A percentile compares a stretch with the other conserved stretches of the same genome.
phyloP scores from a whole-genome alignment of 78 protist species.

The Dictyostelium firmibasis region DNA sequence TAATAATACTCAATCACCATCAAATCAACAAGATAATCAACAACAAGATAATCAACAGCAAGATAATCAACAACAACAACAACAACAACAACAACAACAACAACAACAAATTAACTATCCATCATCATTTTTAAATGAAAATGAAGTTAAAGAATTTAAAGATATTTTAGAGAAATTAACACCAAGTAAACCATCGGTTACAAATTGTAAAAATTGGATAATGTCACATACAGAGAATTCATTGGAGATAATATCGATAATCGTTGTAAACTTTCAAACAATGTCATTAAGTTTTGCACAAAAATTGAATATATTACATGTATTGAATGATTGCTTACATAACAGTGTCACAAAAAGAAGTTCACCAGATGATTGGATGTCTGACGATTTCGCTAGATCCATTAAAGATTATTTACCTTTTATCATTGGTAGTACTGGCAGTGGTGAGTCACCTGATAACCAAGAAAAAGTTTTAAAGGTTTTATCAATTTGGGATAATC shows the following conservation, averaged over 20 bases:
- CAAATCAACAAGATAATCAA: background rate
- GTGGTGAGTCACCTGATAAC: conserved; percentile 6
- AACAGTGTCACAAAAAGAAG: background rate
- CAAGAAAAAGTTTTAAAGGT: conserved; percentile 61
- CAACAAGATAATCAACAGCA: conserved; percentile 17
- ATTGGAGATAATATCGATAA: conserved; percentile 62
- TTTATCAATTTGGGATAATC: conserved; percentile 28
- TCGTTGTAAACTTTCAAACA: conserved; percentile 34
- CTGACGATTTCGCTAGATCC: conserved; percentile 35
- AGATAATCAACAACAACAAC: conserved; percentile 11
- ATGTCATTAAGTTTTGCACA: background rate
- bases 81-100: conserved; percentile 21
- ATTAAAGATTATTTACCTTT: conserved; percentile 55
- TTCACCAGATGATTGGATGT: background rate
- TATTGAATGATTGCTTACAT: conserved; percentile 41
- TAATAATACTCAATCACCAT: background rate
- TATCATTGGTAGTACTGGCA: conserved; percentile 17
- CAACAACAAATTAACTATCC: conserved; percentile 15
- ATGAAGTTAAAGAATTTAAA: conserved; percentile 55
- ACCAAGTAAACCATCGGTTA: background rate
- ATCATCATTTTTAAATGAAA: background rate
- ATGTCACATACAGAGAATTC: conserved; percentile 42
- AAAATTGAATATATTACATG: conserved; percentile 37
- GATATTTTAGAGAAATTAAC: background rate
- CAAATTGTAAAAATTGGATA: conserved; percentile 60